Evolutionary conservation across 495 filamentous ascomycete species (phyloP).

Genomic region (Xylaria acuta): DNA sequence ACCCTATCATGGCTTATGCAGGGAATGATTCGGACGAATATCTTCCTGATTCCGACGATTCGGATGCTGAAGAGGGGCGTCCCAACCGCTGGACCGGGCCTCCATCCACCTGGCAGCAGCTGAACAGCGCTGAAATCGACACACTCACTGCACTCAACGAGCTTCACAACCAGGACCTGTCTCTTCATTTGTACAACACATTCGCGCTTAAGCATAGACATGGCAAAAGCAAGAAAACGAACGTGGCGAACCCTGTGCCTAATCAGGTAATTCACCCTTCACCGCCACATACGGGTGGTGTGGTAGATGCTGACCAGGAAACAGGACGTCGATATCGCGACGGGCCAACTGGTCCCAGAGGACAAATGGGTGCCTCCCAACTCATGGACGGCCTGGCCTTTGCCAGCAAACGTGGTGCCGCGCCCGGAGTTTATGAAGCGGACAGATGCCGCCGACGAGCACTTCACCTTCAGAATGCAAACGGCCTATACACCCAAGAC

Average conservation of each 20-base stretch:
- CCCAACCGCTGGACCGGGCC: slow-evolving; percentile 62
- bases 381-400: slow-evolving; percentile 81
- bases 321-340: slow-evolving; percentile 33
- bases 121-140: slow-evolving; percentile 65
- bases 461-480: slow-evolving; percentile 52
- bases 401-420: slow-evolving; percentile 65
- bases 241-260: slow-evolving; percentile 17
- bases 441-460: slow-evolving; percentile 52
- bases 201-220: slow-evolving; percentile 59
- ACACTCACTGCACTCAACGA: slow-evolving; percentile 64
- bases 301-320: slow-evolving; percentile 17
- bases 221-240: slow-evolving; percentile 13
- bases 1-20: slow-evolving; percentile 29
- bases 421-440: slow-evolving; percentile 47
- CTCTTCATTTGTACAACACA: slow-evolving; percentile 77
- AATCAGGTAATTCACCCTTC: slow-evolving; percentile 24
- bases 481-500: slow-evolving; percentile 57
- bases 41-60: slow-evolving; percentile 33
- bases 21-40: slow-evolving; percentile 33
- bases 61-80: slow-evolving; percentile 44
- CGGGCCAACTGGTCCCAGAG: slow-evolving; percentile 31
- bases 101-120: slow-evolving; percentile 62
- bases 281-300: neutral
- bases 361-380: slow-evolving; percentile 55
- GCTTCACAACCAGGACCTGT: slow-evolving; percentile 65